These are phyloP conservation scores for Saccharomycopsis hybrid DNA, from an alignment of 1,139 yeast genomes.

Conservation along the genomic window DNA sequence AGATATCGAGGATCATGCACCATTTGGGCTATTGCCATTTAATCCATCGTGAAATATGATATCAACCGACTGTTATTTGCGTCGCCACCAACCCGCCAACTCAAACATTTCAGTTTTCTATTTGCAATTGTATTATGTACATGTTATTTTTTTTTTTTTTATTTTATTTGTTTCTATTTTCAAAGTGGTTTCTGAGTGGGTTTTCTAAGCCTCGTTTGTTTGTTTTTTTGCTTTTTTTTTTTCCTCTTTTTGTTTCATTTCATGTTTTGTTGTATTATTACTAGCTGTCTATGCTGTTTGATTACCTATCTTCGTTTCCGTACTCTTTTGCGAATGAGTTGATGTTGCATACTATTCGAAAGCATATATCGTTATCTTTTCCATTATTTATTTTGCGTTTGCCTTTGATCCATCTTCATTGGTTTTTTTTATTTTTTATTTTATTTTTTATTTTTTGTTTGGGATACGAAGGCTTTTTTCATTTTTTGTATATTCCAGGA, in stretches of 20 bases:
- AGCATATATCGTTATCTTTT: too few species aligned
- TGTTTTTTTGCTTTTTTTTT: conserved; percentile 1
- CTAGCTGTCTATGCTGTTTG: neutral
- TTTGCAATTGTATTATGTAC: neutral
- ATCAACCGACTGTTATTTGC: neutral
- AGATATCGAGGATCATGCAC: conserved; percentile 6
- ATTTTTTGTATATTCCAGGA: too few species aligned
- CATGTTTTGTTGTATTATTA: neutral
- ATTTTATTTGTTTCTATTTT: neutral
- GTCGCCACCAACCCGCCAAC: too few species aligned
- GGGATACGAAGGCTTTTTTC: too few species aligned
- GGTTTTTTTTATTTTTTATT: too few species aligned
- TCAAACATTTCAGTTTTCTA: neutral
- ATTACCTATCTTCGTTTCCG: too few species aligned
- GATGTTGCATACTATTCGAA: too few species aligned
- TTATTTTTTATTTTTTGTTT: too few species aligned
- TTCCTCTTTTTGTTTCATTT: neutral
- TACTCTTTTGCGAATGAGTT: too few species aligned
- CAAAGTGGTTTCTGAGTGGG: neutral
- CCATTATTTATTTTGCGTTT: too few species aligned
- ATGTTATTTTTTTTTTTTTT: neutral
- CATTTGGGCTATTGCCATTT: conserved; percentile 15
- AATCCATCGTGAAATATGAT: conserved; percentile 16
- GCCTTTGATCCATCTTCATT: too few species aligned
- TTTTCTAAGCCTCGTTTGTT: neutral